Evolutionary conservation across 140 eudicot species (phyloP).

Genomic region (Ambrosia hybrid): DNA sequence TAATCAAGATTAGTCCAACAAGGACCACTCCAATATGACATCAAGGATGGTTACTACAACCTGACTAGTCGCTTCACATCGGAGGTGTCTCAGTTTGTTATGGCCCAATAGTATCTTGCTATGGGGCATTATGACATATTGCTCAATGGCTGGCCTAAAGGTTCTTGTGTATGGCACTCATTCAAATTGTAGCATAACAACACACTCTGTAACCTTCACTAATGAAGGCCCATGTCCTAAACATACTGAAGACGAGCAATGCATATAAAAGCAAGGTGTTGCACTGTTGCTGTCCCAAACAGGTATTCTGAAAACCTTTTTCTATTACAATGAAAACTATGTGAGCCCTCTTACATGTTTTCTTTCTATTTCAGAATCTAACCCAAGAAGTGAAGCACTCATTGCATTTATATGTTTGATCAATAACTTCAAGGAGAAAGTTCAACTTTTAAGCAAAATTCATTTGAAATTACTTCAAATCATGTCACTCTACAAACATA

Average conservation of each 20-base stretch:
- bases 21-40: neutral
- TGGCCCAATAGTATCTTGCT: neutral
- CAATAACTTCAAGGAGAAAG: constrained; percentile 11
- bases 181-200: constrained; percentile 1
- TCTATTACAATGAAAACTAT: neutral
- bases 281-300: neutral
- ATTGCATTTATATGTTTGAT: neutral
- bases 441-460: constrained; percentile 1
- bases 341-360: neutral
- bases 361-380: neutral
- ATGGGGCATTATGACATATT: neutral
- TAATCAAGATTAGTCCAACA: too few relatives aligned
- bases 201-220: neutral
- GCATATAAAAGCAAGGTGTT: neutral
- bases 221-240: neutral
- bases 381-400: neutral
- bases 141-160: neutral
- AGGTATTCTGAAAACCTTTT: neutral
- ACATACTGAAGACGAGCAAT: neutral
- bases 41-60: neutral
- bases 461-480: neutral
- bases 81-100: neutral
- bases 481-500: neutral
- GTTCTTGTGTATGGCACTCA: too few relatives aligned
- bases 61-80: neutral